These are phyloP conservation scores for Postia placenta DNA, from an alignment of 768 basidiomycete genomes.

Conservation along the genomic window DNA sequence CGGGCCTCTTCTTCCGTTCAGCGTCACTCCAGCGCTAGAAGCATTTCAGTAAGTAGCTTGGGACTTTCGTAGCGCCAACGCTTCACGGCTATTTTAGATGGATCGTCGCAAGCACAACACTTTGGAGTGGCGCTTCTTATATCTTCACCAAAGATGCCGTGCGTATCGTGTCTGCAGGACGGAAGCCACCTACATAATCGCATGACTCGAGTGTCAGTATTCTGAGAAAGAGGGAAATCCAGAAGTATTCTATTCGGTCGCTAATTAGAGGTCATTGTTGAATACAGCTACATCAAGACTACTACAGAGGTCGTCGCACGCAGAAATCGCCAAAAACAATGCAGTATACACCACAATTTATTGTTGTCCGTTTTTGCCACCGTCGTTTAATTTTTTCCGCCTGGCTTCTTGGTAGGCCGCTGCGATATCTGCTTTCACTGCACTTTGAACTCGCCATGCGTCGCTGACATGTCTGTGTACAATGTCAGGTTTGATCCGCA, in stretches of 20 bases:
- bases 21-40: conserved; percentile 48
- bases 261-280: too few relatives aligned
- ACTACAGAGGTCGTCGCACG: too few relatives aligned
- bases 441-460: conserved; percentile 57
- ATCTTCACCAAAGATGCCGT: conserved; percentile 72
- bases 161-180: conserved; percentile 32
- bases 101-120: conserved; percentile 83
- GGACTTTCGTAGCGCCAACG: neutral
- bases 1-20: conserved; percentile 65
- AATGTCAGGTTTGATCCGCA: too few relatives aligned
- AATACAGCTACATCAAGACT: too few relatives aligned
- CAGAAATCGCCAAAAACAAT: too few relatives aligned
- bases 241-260: too few relatives aligned
- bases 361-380: neutral
- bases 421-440: conserved; percentile 53
- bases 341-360: neutral
- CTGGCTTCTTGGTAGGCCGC: conserved; percentile 71
- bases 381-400: conserved; percentile 8
- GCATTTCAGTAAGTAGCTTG: conserved; percentile 63
- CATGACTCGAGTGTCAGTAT: neutral
- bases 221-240: neutral
- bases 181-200: neutral
- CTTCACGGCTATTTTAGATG: conserved; percentile 40
- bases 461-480: conserved; percentile 50
- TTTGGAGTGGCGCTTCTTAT: conserved; percentile 88